Evolutionary conservation across 2,329 filamentous ascomycete genomes (phyloP).

Genomic region (Tolypocladium ovalisporum): DNA sequence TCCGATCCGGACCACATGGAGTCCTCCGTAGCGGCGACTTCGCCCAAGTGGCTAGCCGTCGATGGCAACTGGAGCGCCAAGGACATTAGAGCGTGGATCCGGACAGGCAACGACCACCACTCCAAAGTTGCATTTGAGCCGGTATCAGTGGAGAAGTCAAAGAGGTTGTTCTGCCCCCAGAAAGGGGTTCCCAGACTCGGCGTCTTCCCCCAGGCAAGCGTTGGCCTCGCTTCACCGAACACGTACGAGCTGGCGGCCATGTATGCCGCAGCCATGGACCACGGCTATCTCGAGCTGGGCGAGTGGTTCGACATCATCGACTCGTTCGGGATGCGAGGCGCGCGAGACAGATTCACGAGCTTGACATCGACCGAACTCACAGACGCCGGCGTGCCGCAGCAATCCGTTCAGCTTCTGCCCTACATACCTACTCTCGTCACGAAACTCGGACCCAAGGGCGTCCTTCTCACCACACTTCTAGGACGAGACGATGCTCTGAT

Average conservation of each 20-base stretch:
- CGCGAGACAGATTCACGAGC: constrained; percentile 59
- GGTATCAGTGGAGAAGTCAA: constrained; percentile 72
- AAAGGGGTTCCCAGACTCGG: constrained; percentile 27
- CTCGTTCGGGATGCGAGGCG: constrained; percentile 63
- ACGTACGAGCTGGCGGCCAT: constrained; percentile 70
- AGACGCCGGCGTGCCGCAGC: constrained; percentile 72
- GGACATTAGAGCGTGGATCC: constrained; percentile 58
- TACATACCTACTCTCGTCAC: constrained; percentile 78
- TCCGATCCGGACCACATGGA: constrained; percentile 48
- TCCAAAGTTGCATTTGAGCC: constrained; percentile 73
- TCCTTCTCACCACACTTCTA: constrained; percentile 65
- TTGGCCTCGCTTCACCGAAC: constrained; percentile 76
- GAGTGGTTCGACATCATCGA: constrained; percentile 77
- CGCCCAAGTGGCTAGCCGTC: constrained; percentile 68
- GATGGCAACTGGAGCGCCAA: constrained; percentile 75
- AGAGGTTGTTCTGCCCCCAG: constrained; percentile 48
- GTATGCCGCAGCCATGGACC: constrained; percentile 56
- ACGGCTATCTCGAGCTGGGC: constrained; percentile 55
- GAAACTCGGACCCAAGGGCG: constrained; percentile 68
- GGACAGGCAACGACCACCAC: constrained; percentile 42
- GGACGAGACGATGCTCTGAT: constrained; percentile 57
- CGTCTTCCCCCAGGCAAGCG: constrained; percentile 49
- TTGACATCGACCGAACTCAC: constrained; percentile 59
- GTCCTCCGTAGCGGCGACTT: constrained; percentile 41
- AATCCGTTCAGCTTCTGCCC: constrained; percentile 74